Evolutionary conservation across 225 moss, liverwort and hornwort genomes (phyloP), one percentile per base, ranked within the genome.

Genomic region (Physcomitrellopsis africana): DNA sequence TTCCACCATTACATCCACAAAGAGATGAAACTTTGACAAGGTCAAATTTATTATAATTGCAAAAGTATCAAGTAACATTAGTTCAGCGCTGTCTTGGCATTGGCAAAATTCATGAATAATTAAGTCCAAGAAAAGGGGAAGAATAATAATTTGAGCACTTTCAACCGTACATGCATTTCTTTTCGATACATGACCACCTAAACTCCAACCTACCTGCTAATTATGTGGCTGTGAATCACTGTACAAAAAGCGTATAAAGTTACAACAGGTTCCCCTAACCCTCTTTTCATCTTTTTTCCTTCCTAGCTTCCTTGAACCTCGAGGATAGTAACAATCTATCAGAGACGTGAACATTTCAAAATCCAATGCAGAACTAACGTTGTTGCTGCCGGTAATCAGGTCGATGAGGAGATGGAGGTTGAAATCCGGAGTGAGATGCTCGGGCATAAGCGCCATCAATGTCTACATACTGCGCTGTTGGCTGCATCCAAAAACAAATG

Each of bases 371-470:
- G 11, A 78, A 60, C 65, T 83, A 88, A 70, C 88, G 89, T 32
- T 84, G 91, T 74, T 89, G 89, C 73, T 92, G 92, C 54, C 93
- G 85, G 71, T 91, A 93, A 65, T 92, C 92, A 41, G 85, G 83
- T 72, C 92, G 84, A 71, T 92, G 92, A 43, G 91, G 88, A 48
- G 92, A 90, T 17, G 88, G 72, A 63, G 89, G 93, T 68, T 85
- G 90, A 44, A 90, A 93, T 19, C 88, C 90, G 43, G 85, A 80
- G 77, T 93, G 90, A 63, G 83, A 90, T 64, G 88, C 84, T 29
- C 89, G 89, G 11, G 86, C 90, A 54, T 93, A 93, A 16, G 84
- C 90, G 56, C 87, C 90, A 79, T 93, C 91, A 69, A 93, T 87
- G 76, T 90, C 89, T 27, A 89, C 83, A 75, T 93, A 93, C 24